A percentile compares a stretch with the other conserved stretches of the same genome.
Conservation (phyloP, 805 yeast species). For the Barnettozyma siamensis region DNA sequence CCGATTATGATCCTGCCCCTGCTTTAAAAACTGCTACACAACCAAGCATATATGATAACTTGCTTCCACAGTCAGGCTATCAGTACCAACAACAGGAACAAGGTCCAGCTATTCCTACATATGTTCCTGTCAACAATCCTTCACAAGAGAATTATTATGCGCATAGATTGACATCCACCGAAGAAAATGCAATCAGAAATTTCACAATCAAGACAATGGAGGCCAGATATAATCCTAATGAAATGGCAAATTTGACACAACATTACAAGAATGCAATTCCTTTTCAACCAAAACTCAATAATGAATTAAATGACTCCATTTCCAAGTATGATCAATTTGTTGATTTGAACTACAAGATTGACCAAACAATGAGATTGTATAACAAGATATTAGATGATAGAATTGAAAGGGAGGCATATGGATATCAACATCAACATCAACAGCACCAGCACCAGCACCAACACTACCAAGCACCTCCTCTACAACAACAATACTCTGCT, state of each 20-base stretch:
- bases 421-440: slow-evolving; percentile 4
- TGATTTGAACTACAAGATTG: slow-evolving; percentile 72
- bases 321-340: slow-evolving; percentile 60
- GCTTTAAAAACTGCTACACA: slow-evolving; percentile 11
- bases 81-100: slow-evolving; percentile 6
- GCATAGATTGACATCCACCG: slow-evolving; percentile 38
- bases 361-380: slow-evolving; percentile 69
- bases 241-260: slow-evolving; percentile 47
- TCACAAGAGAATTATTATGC: slow-evolving; percentile 11
- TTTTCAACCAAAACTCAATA: slow-evolving; percentile 64
- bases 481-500: slow-evolving; percentile 5
- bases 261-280: slow-evolving; percentile 54
- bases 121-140: slow-evolving; percentile 19
- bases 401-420: slow-evolving; percentile 31
- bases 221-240: slow-evolving; percentile 15
- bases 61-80: slow-evolving; percentile 14
- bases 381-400: slow-evolving; percentile 65
- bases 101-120: slow-evolving; percentile 2
- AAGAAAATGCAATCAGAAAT: slow-evolving; percentile 62
- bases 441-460: slow-evolving; percentile 2
- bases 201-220: slow-evolving; percentile 63
- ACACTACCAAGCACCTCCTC: background rate
- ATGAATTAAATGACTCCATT: slow-evolving; percentile 49
- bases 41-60: slow-evolving; percentile 13
- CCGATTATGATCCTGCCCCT: background rate